Percentiles rank a stretch among this genome's conserved stretches.
Conservation (phyloP, 257 asterid genomes). For the Knoxia roxburghii region DNA sequence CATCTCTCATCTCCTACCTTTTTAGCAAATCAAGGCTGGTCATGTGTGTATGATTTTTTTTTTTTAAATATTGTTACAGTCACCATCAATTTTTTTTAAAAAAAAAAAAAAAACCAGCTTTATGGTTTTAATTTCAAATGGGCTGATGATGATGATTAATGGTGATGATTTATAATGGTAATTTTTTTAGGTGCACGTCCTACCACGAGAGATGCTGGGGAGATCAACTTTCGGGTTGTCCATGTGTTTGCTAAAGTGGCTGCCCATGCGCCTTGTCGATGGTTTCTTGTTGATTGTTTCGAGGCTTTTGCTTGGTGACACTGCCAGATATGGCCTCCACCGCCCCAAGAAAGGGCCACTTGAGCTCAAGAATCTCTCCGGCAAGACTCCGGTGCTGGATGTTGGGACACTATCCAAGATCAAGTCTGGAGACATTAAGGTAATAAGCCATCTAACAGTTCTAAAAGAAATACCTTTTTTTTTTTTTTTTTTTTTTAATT, state of each 20-base stretch:
- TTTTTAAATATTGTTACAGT: too few relatives aligned
- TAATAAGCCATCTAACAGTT: too few relatives aligned
- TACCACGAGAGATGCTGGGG: conserved; percentile 33
- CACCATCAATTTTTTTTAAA: too few relatives aligned
- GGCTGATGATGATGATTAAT: not conserved
- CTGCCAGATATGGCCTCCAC: conserved; percentile 24
- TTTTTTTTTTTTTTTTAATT: not conserved
- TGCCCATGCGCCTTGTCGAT: conserved; percentile 28
- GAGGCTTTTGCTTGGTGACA: conserved; percentile 23
- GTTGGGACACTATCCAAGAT: conserved; percentile 26
- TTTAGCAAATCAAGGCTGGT: too few relatives aligned
- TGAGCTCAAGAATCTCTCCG: conserved; percentile 22
- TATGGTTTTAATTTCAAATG: too few relatives aligned
- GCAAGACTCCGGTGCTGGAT: conserved; percentile 26
- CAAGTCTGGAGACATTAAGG: conserved; percentile 23
- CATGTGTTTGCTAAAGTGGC: conserved; percentile 38
- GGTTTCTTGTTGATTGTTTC: conserved; percentile 24
- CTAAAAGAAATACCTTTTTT: too few relatives aligned
- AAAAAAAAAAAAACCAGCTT: too few relatives aligned
- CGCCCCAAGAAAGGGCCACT: conserved; percentile 26
- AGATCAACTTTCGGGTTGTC: conserved; percentile 36
- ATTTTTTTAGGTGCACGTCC: conserved; percentile 35
- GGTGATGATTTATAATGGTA: too few relatives aligned
- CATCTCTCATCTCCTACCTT: too few relatives aligned
- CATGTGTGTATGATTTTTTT: too few relatives aligned